Evolutionary conservation across 208 protist genomes (phyloP).

Genomic region (Crithidia brevicula): DNA sequence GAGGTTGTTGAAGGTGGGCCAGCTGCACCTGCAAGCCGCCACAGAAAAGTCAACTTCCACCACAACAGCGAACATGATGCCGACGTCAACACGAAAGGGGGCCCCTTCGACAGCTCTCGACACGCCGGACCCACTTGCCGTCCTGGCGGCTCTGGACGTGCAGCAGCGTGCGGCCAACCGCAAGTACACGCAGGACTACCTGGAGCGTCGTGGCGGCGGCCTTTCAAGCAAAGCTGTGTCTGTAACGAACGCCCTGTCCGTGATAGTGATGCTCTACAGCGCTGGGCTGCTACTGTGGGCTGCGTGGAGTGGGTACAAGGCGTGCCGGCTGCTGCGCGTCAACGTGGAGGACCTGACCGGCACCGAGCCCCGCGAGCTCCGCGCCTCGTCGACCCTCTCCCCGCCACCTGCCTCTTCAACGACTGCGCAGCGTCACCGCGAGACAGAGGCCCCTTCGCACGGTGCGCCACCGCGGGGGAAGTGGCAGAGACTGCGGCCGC

Average conservation of each 20-base stretch:
- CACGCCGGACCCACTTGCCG: slow-evolving; percentile 14
- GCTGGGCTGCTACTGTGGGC: slow-evolving; percentile 26
- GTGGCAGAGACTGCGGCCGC: not conserved
- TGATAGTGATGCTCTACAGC: slow-evolving; percentile 21
- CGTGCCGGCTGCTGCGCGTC: slow-evolving; percentile 26
- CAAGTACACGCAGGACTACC: slow-evolving; percentile 15
- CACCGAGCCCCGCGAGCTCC: slow-evolving; percentile 15
- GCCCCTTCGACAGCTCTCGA: no score
- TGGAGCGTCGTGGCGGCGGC: not conserved
- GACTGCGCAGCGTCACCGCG: no score
- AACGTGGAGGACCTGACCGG: slow-evolving; percentile 26
- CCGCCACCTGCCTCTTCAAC: not conserved
- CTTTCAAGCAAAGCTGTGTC: not conserved
- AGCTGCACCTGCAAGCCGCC: slow-evolving; percentile 3
- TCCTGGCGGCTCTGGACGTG: slow-evolving; percentile 14
- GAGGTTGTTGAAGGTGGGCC: not conserved
- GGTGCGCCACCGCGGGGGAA: not conserved
- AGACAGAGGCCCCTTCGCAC: not conserved
- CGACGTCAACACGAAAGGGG: not conserved
- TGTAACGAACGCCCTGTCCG: not conserved
- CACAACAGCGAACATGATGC: not conserved
- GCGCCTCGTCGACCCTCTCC: not conserved
- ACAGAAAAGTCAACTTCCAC: no score
- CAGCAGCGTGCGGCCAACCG: slow-evolving; percentile 15
- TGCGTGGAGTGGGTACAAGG: slow-evolving; percentile 31